Evolutionary conservation across 306 rosid species (phyloP), one percentile per base, ranked within the genome.

Genomic region (Vigna radiata): DNA sequence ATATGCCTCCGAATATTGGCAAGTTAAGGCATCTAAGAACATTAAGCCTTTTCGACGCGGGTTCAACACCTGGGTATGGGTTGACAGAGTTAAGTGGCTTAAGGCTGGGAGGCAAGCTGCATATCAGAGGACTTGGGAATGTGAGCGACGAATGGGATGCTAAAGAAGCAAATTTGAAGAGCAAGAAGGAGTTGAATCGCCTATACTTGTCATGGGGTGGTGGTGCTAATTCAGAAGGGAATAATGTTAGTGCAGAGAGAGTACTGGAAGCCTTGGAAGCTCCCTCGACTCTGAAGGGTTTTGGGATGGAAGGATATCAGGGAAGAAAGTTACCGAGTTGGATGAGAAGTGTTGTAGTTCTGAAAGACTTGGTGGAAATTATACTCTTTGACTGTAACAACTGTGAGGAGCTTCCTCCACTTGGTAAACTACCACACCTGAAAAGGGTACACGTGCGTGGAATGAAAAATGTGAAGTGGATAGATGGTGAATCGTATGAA

Each of bases 231-330:
- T 73, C 68, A 19, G 12, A 25, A 8, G 0, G 58, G 58, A 8
- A 0, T 29, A 46, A 23, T 73, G 41, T 33, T 27, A 53, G 55
- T 12, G 6, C 0, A 5, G 29, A 73, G 25, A 10, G 31, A 16
- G 11, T 73, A 41, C 18, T 58, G 47, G 77, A 73, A 58, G 77
- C 56, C 6, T 50, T 71, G 21, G 15, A 72, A 49, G 66, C 77
- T 21, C 39, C 14, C 52, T 36, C 54, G 2, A 15, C 17, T 37
- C 77, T 72, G 54, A 17, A 52, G 66, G 3, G 54, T 39, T 72
- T 72, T 14, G 16, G 25, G 23, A 18, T 72, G 66, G 8, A 15
- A 0, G 25, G 41, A 5, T 72, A 54, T 1, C 1, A 1, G 10
- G 77, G 66, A 33, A 17, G 2, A 11, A 7, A 17, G 5, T 19